phyloP scores from a whole-genome alignment of 106 monocot genomes.

The Dioscorea zingiberensis region DNA sequence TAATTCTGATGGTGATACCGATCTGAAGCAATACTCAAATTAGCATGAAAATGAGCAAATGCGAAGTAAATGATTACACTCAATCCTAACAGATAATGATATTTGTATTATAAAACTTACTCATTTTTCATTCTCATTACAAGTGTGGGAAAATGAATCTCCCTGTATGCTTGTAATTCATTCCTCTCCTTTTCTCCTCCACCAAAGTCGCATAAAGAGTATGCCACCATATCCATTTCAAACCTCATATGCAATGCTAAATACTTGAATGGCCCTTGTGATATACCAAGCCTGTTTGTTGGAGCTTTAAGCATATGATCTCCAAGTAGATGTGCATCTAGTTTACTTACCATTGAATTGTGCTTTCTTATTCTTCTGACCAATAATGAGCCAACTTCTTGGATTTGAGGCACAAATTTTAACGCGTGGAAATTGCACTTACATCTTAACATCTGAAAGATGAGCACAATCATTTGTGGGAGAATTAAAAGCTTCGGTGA shows the following conservation, averaged over 20 bases:
- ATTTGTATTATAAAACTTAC: slow-evolving; percentile 20
- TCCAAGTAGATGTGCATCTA: slow-evolving; percentile 53
- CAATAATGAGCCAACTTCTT: slow-evolving; percentile 62
- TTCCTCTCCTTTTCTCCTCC: slow-evolving; percentile 63
- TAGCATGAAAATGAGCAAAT: neutral
- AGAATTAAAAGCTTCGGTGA: too few relatives aligned
- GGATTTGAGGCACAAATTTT: slow-evolving; percentile 71
- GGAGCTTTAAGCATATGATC: slow-evolving; percentile 18
- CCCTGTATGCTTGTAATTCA: slow-evolving; percentile 80
- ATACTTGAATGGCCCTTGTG: slow-evolving; percentile 37
- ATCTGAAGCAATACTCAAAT: slow-evolving; percentile 16
- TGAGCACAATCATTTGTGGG: neutral
- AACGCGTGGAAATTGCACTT: slow-evolving; percentile 92
- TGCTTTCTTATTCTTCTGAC: slow-evolving; percentile 52
- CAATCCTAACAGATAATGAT: neutral
- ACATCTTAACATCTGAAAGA: slow-evolving; percentile 69
- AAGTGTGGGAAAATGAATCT: slow-evolving; percentile 76
- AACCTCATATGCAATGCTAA: slow-evolving; percentile 90
- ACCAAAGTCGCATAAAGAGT: slow-evolving; percentile 82
- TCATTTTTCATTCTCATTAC: slow-evolving; percentile 31
- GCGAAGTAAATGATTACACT: neutral
- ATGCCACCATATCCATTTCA: slow-evolving; percentile 97
- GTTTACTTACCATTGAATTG: slow-evolving; percentile 17
- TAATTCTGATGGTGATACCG: slow-evolving; percentile 43
- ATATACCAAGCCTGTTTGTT: neutral